phyloP scores from a whole-genome alignment of 768 basidiomycete species.

The Lactarius tabidus region DNA sequence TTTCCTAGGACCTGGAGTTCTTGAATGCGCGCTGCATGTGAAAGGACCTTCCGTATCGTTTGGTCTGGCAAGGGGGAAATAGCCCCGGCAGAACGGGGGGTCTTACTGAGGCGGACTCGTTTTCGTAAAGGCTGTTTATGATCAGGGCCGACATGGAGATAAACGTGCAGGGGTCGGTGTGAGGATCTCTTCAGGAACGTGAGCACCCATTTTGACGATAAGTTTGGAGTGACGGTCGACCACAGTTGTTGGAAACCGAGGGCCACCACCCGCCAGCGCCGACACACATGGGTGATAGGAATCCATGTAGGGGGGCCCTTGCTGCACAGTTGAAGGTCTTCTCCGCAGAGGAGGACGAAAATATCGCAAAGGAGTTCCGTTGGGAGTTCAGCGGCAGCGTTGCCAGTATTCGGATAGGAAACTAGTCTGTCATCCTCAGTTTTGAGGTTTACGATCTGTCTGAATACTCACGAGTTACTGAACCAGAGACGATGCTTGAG shows the following conservation, averaged over 20 bases:
- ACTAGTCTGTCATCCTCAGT: background rate
- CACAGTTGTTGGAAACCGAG: conserved; percentile 3
- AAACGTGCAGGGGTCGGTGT: background rate
- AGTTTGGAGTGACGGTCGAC: conserved; percentile 7
- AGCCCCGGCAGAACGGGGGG: background rate
- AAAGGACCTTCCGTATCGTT: conserved; percentile 3
- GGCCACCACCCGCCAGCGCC: conserved; percentile 8
- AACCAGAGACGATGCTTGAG: background rate
- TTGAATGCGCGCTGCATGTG: conserved; percentile 1
- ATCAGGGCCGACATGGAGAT: conserved; percentile 1
- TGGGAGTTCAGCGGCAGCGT: background rate
- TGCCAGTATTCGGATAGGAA: conserved; percentile 4
- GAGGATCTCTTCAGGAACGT: conserved; percentile 8
- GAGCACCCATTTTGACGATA: conserved; percentile 6
- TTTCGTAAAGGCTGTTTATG: background rate
- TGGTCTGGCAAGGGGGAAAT: background rate
- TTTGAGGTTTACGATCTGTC: background rate
- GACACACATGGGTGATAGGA: conserved; percentile 6
- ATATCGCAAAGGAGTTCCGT: conserved; percentile 8
- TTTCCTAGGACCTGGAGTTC: conserved; percentile 6
- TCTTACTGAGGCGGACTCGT: background rate
- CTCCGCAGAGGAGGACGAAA: background rate
- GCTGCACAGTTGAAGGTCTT: background rate
- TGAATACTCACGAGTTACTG: background rate
- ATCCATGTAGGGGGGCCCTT: background rate